phyloP scores from a whole-genome alignment of 805 yeast species.

The Saturnispora kantuleensis region DNA sequence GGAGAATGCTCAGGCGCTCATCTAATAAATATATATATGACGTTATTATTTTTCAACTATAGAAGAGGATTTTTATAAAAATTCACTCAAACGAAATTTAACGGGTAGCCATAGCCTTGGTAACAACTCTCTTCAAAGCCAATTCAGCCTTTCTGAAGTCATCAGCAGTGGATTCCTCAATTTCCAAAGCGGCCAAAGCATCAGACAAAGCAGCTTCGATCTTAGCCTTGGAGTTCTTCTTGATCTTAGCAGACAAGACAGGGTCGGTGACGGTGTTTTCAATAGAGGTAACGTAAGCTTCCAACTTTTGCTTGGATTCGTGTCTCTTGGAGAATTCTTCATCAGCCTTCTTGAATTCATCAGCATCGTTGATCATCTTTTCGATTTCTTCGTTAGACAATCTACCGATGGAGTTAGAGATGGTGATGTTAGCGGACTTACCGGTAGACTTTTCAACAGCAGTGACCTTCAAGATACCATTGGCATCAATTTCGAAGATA shows the following conservation, averaged over 20 bases:
- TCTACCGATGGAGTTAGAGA: slow-evolving; percentile 98
- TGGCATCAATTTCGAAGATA: slow-evolving; percentile 97
- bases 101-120: slow-evolving; percentile 99
- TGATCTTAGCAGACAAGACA: slow-evolving; percentile 92
- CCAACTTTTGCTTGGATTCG: slow-evolving; percentile 98
- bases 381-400: slow-evolving; percentile 93
- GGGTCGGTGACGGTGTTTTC: slow-evolving; percentile 98
- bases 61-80: slow-evolving; percentile 4
- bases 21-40: not conserved
- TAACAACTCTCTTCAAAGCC: slow-evolving; percentile 97
- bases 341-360: slow-evolving; percentile 97
- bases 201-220: slow-evolving; percentile 96
- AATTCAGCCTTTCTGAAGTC: slow-evolving; percentile 99
- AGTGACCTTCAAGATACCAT: slow-evolving; percentile 98
- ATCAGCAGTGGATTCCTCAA: slow-evolving; percentile 94
- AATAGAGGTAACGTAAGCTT: slow-evolving; percentile 93
- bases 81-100: slow-evolving; percentile 30
- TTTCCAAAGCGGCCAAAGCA: slow-evolving; percentile 94
- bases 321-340: slow-evolving; percentile 99
- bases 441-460: slow-evolving; percentile 99
- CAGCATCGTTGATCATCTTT: slow-evolving; percentile 98
- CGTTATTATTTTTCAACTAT: slow-evolving; percentile 2
- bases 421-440: slow-evolving; percentile 95
- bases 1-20: not conserved
- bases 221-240: slow-evolving; percentile 95